A percentile compares a stretch with the other conserved stretches of the same genome.
These are phyloP conservation scores for Pleoardoris graminearum DNA, from an alignment of 2,329 filamentous ascomycete species.

Conservation along the genomic window DNA sequence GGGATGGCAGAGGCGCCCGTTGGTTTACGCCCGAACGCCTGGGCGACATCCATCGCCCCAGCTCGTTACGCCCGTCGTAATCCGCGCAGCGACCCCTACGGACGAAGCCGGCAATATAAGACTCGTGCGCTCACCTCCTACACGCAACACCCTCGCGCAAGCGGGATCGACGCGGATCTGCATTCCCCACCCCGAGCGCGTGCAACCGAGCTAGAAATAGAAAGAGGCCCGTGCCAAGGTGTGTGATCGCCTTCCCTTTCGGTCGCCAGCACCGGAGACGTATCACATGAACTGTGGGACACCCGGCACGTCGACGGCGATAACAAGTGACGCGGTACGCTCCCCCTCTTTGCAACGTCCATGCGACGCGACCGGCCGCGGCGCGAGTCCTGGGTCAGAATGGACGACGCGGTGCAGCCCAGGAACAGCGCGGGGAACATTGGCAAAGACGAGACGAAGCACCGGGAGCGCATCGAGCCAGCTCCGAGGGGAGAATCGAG, in stretches of 20 bases:
- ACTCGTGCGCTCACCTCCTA: too few species aligned
- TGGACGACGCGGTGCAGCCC: slow-evolving; percentile 22
- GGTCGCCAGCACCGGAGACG: not conserved
- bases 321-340: not conserved
- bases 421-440: slow-evolving; percentile 17
- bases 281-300: slow-evolving; percentile 5
- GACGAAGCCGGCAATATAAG: too few species aligned
- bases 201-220: slow-evolving; percentile 3
- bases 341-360: not conserved
- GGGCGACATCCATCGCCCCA: too few species aligned
- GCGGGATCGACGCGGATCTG: not conserved
- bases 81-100: too few species aligned
- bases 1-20: too few species aligned
- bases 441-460: slow-evolving; percentile 16
- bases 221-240: slow-evolving; percentile 2
- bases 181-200: not conserved
- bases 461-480: slow-evolving; percentile 6
- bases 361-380: slow-evolving; percentile 2
- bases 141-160: too few species aligned
- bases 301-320: slow-evolving; percentile 7
- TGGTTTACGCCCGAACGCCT: too few species aligned
- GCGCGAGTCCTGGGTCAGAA: slow-evolving; percentile 21
- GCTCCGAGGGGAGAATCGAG: not conserved
- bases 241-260: slow-evolving; percentile 8
- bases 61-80: too few species aligned